Conservation (phyloP, 805 yeast species). For the Nakazawaea siamensis region DNA sequence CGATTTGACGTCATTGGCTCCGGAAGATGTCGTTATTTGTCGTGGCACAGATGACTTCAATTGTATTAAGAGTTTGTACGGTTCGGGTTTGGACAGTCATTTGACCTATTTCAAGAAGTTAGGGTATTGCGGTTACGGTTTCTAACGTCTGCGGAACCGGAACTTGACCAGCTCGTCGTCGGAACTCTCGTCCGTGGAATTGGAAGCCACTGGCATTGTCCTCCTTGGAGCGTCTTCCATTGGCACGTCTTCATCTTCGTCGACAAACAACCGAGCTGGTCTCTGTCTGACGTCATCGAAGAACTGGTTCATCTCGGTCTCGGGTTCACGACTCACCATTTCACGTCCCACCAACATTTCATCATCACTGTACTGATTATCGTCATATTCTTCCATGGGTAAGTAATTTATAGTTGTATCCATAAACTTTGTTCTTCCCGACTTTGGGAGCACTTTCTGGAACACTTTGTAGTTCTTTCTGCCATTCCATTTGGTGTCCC, state of each 20-base stretch:
- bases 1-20: constrained; percentile 3
- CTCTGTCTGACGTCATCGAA: not conserved
- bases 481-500: constrained; percentile 9
- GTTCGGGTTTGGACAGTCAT: constrained; percentile 11
- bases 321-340: too few relatives aligned
- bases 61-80: constrained; percentile 11
- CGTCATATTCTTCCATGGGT: constrained; percentile 3
- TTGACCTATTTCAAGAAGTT: constrained; percentile 12
- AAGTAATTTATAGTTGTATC: constrained; percentile 2
- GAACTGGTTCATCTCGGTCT: not conserved
- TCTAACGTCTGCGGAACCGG: too few relatives aligned
- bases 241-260: constrained; percentile 1
- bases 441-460: constrained; percentile 4
- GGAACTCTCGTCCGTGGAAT: too few relatives aligned
- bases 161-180: too few relatives aligned
- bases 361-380: too few relatives aligned
- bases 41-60: constrained; percentile 8
- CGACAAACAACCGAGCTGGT: not conserved
- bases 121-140: constrained; percentile 12
- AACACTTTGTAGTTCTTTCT: constrained; percentile 10
- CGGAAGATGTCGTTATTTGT: constrained; percentile 11
- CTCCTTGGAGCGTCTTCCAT: not conserved
- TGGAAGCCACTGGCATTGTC: too few relatives aligned
- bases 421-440: not conserved
- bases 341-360: too few relatives aligned